These are phyloP conservation scores for Epichloe coenophiala DNA, from an alignment of 2,329 filamentous ascomycete genomes.

Conservation along the genomic window DNA sequence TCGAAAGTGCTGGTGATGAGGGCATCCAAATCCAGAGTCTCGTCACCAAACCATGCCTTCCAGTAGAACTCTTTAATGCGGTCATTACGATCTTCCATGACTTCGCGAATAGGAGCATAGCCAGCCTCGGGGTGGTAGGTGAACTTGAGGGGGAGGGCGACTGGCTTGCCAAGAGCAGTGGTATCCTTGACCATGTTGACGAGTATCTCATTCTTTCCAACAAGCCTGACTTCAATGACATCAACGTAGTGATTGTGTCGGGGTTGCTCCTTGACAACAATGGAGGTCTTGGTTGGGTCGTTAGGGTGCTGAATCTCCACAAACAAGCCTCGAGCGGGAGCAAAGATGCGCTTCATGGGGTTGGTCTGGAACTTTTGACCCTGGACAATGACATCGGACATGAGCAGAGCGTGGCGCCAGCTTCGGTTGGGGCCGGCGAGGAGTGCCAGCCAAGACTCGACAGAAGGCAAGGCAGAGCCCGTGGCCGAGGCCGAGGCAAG, in stretches of 20 bases:
- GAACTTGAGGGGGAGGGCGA: constrained; percentile 77
- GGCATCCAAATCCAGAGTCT: constrained; percentile 69
- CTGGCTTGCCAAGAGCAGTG: constrained; percentile 68
- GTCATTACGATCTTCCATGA: constrained; percentile 93
- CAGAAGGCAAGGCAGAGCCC: constrained; percentile 58
- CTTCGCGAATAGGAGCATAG: constrained; percentile 93
- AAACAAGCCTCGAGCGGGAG: constrained; percentile 71
- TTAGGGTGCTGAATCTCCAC: constrained; percentile 79
- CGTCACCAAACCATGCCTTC: constrained; percentile 89
- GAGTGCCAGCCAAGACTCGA: constrained; percentile 76
- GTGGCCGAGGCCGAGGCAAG: constrained; percentile 63
- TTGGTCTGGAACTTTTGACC: constrained; percentile 96
- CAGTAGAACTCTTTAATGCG: constrained; percentile 99
- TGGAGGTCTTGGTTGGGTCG: constrained; percentile 69
- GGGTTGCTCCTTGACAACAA: constrained; percentile 77
- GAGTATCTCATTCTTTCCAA: constrained; percentile 63
- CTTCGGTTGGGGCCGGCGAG: constrained; percentile 76
- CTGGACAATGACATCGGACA: constrained; percentile 85
- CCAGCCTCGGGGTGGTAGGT: constrained; percentile 90
- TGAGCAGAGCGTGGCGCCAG: constrained; percentile 91
- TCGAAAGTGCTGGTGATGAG: constrained; percentile 80
- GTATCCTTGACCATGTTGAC: constrained; percentile 90
- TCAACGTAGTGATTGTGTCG: constrained; percentile 76
- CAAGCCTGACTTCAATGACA: constrained; percentile 73
- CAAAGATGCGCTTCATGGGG: constrained; percentile 82